phyloP scores from a whole-genome alignment of 2,329 filamentous ascomycete genomes.

The Chrysosporium keratinophilum region DNA sequence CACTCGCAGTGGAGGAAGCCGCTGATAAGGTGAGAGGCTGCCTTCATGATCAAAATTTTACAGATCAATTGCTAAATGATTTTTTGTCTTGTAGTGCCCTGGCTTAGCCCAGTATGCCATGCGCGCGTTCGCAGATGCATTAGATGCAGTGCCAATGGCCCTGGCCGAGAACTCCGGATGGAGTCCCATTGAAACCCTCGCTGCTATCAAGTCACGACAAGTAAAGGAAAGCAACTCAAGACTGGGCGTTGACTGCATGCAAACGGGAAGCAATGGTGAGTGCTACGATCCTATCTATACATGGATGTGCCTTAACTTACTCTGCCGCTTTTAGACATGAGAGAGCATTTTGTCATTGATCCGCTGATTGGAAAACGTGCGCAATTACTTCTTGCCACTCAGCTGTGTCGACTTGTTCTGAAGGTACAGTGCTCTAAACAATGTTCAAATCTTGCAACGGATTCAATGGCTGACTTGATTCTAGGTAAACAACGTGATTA shows the following conservation, averaged over 20 bases:
- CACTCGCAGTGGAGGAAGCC: conserved; percentile 87
- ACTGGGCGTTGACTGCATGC: conserved; percentile 96
- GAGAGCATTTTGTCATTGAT: conserved; percentile 94
- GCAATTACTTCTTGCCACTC: conserved; percentile 89
- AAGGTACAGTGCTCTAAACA: conserved; percentile 49
- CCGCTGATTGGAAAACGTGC: conserved; percentile 96
- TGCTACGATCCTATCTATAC: conserved; percentile 11
- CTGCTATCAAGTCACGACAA: conserved; percentile 91
- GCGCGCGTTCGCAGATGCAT: conserved; percentile 91
- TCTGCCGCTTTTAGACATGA: conserved; percentile 60
- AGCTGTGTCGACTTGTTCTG: conserved; percentile 94
- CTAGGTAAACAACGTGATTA: conserved; percentile 81
- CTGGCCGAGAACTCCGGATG: conserved; percentile 94
- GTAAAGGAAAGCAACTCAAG: conserved; percentile 71
- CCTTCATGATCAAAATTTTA: neutral
- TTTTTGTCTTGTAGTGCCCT: conserved; percentile 51
- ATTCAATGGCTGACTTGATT: neutral
- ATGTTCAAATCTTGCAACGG: neutral
- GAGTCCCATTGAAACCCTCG: conserved; percentile 89
- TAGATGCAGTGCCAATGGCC: conserved; percentile 89
- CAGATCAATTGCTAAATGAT: neutral
- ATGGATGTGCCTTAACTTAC: conserved; percentile 9
- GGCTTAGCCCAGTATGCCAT: conserved; percentile 99
- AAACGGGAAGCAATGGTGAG: conserved; percentile 73
- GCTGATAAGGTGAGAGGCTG: conserved; percentile 56